Conservation (phyloP, 805 yeast species). For the Cyberlindnera suaveolens region DNA sequence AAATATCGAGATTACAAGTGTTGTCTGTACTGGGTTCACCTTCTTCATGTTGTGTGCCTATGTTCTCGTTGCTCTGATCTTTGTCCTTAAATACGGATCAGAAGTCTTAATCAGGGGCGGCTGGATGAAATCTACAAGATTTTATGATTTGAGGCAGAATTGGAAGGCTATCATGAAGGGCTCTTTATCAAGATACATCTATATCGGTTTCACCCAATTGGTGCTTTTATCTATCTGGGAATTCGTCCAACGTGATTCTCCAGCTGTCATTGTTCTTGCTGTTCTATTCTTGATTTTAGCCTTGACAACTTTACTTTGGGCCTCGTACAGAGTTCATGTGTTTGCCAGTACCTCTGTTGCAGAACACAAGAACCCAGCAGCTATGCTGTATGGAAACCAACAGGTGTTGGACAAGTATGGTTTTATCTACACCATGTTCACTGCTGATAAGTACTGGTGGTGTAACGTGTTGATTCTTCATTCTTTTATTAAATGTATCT, state of each 20-base stretch:
- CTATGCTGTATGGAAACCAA: constrained; percentile 75
- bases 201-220: constrained; percentile 81
- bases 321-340: constrained; percentile 54
- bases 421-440: constrained; percentile 83
- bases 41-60: constrained; percentile 76
- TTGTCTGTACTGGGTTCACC: constrained; percentile 83
- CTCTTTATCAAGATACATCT: constrained; percentile 67
- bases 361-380: constrained; percentile 76
- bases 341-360: constrained; percentile 59
- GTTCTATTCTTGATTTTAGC: constrained; percentile 61
- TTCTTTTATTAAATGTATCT: constrained; percentile 58
- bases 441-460: constrained; percentile 80
- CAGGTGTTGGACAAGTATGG: constrained; percentile 73
- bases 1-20: constrained; percentile 73
- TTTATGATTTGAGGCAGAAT: constrained; percentile 42
- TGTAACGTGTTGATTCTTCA: constrained; percentile 59
- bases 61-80: constrained; percentile 56
- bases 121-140: constrained; percentile 44
- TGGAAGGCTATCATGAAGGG: constrained; percentile 70
- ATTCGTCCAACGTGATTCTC: constrained; percentile 73
- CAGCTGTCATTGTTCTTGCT: constrained; percentile 82
- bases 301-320: constrained; percentile 54
- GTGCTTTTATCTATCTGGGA: constrained; percentile 82
- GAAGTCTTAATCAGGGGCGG: constrained; percentile 41
- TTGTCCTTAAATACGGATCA: constrained; percentile 44